Base-by-base conservation (phyloP, 768 basidiomycete species). In the Suillus decipiens region DNA sequence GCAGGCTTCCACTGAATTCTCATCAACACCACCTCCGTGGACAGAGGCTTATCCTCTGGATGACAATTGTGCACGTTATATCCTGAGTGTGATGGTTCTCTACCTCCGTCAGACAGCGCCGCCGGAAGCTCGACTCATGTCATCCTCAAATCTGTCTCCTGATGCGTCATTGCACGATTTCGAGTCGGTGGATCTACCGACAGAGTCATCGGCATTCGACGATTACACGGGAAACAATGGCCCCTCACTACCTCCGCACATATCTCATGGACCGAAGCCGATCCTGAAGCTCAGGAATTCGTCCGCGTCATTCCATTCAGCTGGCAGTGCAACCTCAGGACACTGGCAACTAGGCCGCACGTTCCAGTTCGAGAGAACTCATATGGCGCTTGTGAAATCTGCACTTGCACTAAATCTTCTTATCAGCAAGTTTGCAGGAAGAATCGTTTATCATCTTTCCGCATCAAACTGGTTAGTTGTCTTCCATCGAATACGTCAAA, bases 401-500 rank as follows among this genome's bases (percentile, higher is more conserved):
- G 70, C 82, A 1, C 72, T 80, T 60, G 79, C 86, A 8, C 79
- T 92, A 58, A 87, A 85, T 65, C 77, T 79, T 24, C 78, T 89
- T 31, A 87, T 93, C 64, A 82, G 85, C 60, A 87, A 88, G 70
- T 92, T 84, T 68, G 84, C 90, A 24, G 90, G 91, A 12, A 85
- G 89, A 56, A 87, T 96, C 65, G 84, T 96, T 33, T 95, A 90
- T 71, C 89, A 90, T 71, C 82, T 98, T 19, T 95, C 95, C 2
- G 89, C 91, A 1, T 89, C 90, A 14, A 96, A 96, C 73, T 97
- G 95, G 93, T 73, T 76, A 59, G 84, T 91, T 9, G 89, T 96
- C 17, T 86, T 90, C 68, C 75, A 81, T 24, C 82, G 92, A 36
- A 82, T 96, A 61, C 84, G 87, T 51, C 75, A 78, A 51, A 90